These are phyloP conservation scores for Oligophagozyma castellii DNA, from an alignment of 1,139 yeast species.

Conservation along the genomic window DNA sequence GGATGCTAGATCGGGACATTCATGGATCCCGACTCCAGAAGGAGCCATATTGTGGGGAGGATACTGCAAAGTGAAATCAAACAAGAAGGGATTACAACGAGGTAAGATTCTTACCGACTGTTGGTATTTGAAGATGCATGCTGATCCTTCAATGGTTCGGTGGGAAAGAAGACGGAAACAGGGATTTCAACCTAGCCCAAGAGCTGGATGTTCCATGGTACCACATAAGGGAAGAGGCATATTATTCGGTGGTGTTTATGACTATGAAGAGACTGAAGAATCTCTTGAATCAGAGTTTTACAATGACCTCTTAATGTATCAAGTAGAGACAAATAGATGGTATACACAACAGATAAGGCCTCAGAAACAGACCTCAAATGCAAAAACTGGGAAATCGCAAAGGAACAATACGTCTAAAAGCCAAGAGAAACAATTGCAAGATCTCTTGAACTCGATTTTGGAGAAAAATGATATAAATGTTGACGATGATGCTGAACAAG, in stretches of 20 bases:
- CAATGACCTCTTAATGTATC: conserved; percentile 71
- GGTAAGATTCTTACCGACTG: conserved; percentile 85
- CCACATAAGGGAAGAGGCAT: conserved; percentile 88
- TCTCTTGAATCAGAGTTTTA: conserved; percentile 73
- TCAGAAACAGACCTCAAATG: conserved; percentile 23
- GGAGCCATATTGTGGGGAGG: conserved; percentile 92
- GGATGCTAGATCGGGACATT: conserved; percentile 90
- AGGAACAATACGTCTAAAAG: conserved; percentile 22
- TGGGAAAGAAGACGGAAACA: conserved; percentile 88
- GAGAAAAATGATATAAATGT: conserved; percentile 57
- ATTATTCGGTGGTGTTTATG: conserved; percentile 91
- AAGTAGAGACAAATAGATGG: conserved; percentile 84
- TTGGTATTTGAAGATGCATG: conserved; percentile 81
- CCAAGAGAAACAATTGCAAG: conserved; percentile 75
- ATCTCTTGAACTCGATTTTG: conserved; percentile 59
- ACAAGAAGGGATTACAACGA: conserved; percentile 61
- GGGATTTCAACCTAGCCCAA: conserved; percentile 77
- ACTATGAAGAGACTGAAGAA: conserved; percentile 91
- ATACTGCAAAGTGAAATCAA: conserved; percentile 80
- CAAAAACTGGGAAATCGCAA: conserved; percentile 19
- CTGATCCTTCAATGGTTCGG: conserved; percentile 63
- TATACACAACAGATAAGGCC: conserved; percentile 57
- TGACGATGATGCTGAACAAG: conserved; percentile 38
- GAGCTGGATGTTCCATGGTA: conserved; percentile 91
- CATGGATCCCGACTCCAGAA: conserved; percentile 65